Base-by-base conservation (phyloP, 768 basidiomycete genomes). In the Rhizopogon rudus region DNA sequence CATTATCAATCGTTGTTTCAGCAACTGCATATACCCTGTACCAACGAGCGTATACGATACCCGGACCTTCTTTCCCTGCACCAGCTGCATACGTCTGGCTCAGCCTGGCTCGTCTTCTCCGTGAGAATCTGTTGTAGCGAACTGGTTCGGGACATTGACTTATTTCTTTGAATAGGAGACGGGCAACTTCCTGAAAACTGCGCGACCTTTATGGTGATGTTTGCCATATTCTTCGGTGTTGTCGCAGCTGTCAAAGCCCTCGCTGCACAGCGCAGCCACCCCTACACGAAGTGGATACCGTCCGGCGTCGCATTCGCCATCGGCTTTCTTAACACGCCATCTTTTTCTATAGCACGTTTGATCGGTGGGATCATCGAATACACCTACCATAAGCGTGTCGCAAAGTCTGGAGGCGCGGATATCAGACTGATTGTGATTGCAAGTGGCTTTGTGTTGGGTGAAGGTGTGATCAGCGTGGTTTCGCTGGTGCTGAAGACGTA, bases 61-160 rank as follows among this genome's bases (percentile, higher is more conserved):
- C 95, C 0, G 92, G 93, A 0, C 92, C 93, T 42, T 87, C 88
- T n/a, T 98, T 98, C 71, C 92, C 93, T 6, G 95, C 93, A 0
- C 96, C 96, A 1, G 94, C 91, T 0, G 94, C 95, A 6, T 95
- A 93, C 61, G 90, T 98, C 33, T 98, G 96, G 95, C 75, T 89
- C 25, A 79, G 80, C 56, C 80, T 93, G 25, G 89, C 88, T 16
- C 78, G 88, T 16, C 73, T 91, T 8, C 78, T 91, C 31, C 86
- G 89, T 89, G 69, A 61, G 89, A 75, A 25, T 16, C 10, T 4
- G 5, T 7, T 17, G 25, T 7, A 22, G 20, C 6, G 25, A 17
- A 35, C 25, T 25, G 29, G 31, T 53, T 33, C 25, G 44, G 22
- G 17, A 25, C 25, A 33, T 6, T 35, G 28, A 51, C 46, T 54